Base-by-base conservation (phyloP, 2,329 filamentous ascomycete species). In the Clonostachys sp. region DNA sequence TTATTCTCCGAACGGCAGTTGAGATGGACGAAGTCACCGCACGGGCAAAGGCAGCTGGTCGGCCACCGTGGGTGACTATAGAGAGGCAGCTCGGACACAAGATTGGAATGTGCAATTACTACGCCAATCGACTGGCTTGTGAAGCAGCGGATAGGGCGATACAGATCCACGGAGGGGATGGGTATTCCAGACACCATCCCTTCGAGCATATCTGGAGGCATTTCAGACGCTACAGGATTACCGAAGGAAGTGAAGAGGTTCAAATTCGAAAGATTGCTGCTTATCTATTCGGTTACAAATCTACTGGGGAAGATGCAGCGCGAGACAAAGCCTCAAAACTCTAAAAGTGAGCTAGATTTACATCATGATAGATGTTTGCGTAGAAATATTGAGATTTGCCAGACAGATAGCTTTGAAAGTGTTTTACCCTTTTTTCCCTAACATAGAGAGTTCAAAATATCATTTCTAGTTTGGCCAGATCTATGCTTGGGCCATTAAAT, bases 71-170 rank as follows among this genome's bases (percentile, higher is more conserved):
- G 52, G 44, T 54, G 4, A 45, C 52, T 14, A 54, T 54, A 16
- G 50, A 54, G 39, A 51, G 47, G 45, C 47, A 54, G 44, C 45
- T 54, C 5, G 50, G 52, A 1, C 50, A 54, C 20, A 54, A 51
- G 39, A 54, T 54, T 17, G 45, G 50, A 38, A 54, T 54, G 52
- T 54, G 52, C 33, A 54, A 54, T 34, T 54, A 52, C 44, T 54
- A 52, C 12, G 52, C 52, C 14, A 52, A 51, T 34, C 42, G 52
- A 10, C 47, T 54, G 5, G 52, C 45, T 17, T 48, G 45, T 14
- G 48, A 54, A 36, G 42, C 52, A 10, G 52, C 52, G 13, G 52
- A 54, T n/a, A 46, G 47, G 7, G 50, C 52, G 12, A 53, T 53
- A 10, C 50, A 53, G 43, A 39, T 53, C 12, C 52, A 53, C n/a